Conservation (phyloP, 2,329 filamentous ascomycete genomes). For the Amauroascus verrucosus region DNA sequence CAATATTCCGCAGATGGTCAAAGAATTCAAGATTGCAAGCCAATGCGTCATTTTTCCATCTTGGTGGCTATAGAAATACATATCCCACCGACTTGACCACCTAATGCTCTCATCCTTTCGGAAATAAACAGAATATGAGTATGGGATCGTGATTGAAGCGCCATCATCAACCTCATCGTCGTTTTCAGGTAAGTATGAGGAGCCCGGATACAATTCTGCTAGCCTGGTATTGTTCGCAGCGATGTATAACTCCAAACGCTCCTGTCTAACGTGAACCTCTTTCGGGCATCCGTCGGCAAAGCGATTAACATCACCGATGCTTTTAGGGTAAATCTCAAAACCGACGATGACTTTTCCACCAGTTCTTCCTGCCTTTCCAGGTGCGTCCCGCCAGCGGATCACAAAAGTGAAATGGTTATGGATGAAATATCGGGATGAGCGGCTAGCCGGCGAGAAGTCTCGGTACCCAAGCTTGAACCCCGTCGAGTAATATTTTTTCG, state of each 20-base stretch:
- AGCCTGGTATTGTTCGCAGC: slow-evolving; percentile 51
- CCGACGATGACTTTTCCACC: slow-evolving; percentile 74
- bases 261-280: slow-evolving; percentile 52
- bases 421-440: slow-evolving; percentile 58
- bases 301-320: slow-evolving; percentile 55
- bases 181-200: slow-evolving; percentile 49
- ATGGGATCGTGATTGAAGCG: slow-evolving; percentile 62
- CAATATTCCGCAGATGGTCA: slow-evolving; percentile 70
- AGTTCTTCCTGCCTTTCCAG: slow-evolving; percentile 56
- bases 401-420: slow-evolving; percentile 86
- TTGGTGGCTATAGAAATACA: slow-evolving; percentile 81
- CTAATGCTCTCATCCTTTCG: slow-evolving; percentile 69
- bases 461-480: slow-evolving; percentile 81
- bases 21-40: slow-evolving; percentile 77
- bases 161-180: slow-evolving; percentile 52
- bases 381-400: slow-evolving; percentile 63
- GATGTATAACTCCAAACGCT: slow-evolving; percentile 58
- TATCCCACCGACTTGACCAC: slow-evolving; percentile 76
- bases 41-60: slow-evolving; percentile 75
- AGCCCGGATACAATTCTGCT: slow-evolving; percentile 47
- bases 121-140: slow-evolving; percentile 85
- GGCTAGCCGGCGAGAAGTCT: slow-evolving; percentile 51
- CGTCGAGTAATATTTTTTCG: slow-evolving; percentile 75
- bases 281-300: slow-evolving; percentile 56
- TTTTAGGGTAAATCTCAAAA: slow-evolving; percentile 85